Evolutionary conservation across 106 monocot species (phyloP), one percentile per base, ranked within the genome.

Genomic region (Acorus gramineus): DNA sequence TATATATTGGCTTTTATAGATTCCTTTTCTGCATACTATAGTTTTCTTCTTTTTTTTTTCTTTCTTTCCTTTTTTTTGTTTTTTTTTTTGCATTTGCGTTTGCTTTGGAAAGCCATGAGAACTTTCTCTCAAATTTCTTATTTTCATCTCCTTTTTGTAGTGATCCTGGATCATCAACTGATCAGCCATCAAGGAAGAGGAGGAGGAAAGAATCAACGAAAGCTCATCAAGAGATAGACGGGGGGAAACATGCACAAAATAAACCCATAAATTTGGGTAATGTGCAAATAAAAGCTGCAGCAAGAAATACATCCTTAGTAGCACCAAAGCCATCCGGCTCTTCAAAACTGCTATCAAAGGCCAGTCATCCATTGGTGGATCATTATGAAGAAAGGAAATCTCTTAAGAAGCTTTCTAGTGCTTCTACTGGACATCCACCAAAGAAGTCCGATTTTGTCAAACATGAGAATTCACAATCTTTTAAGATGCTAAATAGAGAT

Each of bases 181-280:
- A 66, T 67, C 42, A 66, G 50, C 81, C 66, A 56, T 79, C 83
- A 65, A 98, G 69, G 81, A 98, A 92, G 76, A 77, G 91, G 62
- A 85, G 81, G 77, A 79, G 87, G 79, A 98, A 88, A 75, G 91
- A 96, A 52, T 66, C 79, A 60, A 66, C 76, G 46, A 73, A 78
- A 44, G 57, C 43, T 70, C 59, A 66, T 11, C 53, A 61, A 61
- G 81, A 84, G 45, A 68, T 11, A n/a, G 62, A 63, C 68, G 60
- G 47, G 42, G 58, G 28, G 28, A 28, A 50, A 0, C 72, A 71
- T 66, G 68, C 63, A 57, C 57, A 53, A 28, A 68, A 8, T 53
- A 84, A 87, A 56, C 56, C 63, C 52, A 56, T 67, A 56, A 73
- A 59, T 46, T 60, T 46, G 14, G 72, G 74, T 43, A 82, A 77